Base-by-base conservation (phyloP, 129 eudicot species). In the Ambrosia artemisiifolia region DNA sequence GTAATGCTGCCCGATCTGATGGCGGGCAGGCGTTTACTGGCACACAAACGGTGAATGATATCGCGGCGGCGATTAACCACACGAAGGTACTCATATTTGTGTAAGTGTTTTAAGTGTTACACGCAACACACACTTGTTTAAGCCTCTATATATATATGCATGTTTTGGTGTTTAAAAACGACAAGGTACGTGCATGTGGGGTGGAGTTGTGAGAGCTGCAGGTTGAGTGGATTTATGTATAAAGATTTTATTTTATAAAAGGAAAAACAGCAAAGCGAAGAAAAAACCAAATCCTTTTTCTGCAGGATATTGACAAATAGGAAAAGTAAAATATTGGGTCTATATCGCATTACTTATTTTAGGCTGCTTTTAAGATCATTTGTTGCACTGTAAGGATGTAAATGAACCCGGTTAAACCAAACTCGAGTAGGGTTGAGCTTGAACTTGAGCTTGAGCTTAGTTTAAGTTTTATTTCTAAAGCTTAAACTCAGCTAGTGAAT, bases 1-100 rank as follows among this genome's bases (percentile, higher is more conserved):
- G 70, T 50, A 93, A 60, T 12, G 98, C 96, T 42, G 80, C 91
- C 85, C 88, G 77, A 24, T 93, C 98, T 0, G 87, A 78, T 43
- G 87, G 84, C 46, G 87, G 85, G 78, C 97, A 91, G 54, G 90
- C 83, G 7, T 50, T 73, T 5, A 79, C 89, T 0, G 78, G 66
- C 2, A 68, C 10, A 1, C 50, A 44, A 53, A 79, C 40, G 5
- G 57, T 1, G 20, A 71, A 2, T 5, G 82, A 63, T 5, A 82
- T 2, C 0, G 76, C 19, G 6, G 75, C 70, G 49, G 53, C 17
- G 56, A 84, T 28, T 5, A 78, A 50, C 78, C 67, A 69, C 33
- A 69, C n/a, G 30, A 76, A 35, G 72, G 66, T 55, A 34, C 30
- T 9, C 84, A 82, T 84, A 59, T 62, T 11, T 40, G 19, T 16